phyloP scores from a whole-genome alignment of 306 rosid genomes.

The Corylus avellana region DNA sequence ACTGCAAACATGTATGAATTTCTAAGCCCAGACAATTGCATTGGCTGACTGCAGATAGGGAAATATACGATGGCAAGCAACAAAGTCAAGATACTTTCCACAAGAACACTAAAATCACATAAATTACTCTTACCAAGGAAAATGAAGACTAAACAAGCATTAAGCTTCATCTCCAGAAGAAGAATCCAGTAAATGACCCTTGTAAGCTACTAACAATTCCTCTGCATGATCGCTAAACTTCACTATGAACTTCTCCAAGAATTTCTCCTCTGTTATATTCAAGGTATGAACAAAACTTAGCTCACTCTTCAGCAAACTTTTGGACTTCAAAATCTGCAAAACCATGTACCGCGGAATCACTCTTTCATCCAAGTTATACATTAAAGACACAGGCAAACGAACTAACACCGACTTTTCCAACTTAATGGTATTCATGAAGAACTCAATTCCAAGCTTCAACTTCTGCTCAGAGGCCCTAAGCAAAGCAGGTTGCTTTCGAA shows the following conservation, averaged over 20 bases:
- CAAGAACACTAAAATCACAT: not conserved
- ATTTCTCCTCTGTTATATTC: conserved; percentile 27
- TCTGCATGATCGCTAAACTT: conserved; percentile 34
- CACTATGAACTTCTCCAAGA: conserved; percentile 41
- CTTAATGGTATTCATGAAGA: conserved; percentile 44
- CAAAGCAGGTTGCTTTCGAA: conserved; percentile 42
- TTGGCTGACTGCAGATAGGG: not conserved
- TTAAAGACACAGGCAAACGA: conserved; percentile 36
- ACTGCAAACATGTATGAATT: conserved; percentile 1
- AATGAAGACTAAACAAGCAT: conserved; percentile 6
- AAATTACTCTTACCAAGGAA: not conserved
- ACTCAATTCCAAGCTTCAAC: conserved; percentile 46
- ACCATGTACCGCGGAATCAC: conserved; percentile 57
- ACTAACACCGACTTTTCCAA: conserved; percentile 37
- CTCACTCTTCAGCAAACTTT: conserved; percentile 36
- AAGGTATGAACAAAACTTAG: conserved; percentile 24
- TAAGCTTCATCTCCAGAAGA: conserved; percentile 3
- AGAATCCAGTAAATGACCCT: conserved; percentile 30
- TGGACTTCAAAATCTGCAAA: conserved; percentile 37
- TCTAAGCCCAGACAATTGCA: not conserved
- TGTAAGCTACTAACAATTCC: conserved; percentile 44
- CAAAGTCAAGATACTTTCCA: not conserved
- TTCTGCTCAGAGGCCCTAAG: conserved; percentile 46
- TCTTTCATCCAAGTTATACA: conserved; percentile 46
- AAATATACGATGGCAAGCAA: not conserved